Conservation (phyloP, 495 filamentous ascomycete genomes). For the Aspergillus homomorphus region DNA sequence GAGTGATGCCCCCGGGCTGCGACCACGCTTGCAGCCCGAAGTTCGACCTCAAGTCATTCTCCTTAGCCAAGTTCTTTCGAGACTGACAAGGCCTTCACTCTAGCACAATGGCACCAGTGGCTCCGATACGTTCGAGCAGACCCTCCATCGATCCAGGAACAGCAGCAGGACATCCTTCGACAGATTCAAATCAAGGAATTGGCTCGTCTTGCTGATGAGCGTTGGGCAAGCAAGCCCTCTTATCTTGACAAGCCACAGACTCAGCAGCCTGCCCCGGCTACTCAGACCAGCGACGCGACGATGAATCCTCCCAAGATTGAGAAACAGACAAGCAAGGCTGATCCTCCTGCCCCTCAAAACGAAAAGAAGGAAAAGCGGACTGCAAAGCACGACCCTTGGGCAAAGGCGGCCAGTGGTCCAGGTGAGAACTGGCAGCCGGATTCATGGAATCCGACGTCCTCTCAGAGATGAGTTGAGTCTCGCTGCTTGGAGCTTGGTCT, state of each 20-base stretch:
- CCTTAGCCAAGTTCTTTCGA: background rate
- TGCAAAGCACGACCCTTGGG: slow-evolving; percentile 59
- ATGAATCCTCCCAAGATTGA: slow-evolving; percentile 19
- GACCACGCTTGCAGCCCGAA: background rate
- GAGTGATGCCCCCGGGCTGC: slow-evolving; percentile 17
- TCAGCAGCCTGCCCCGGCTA: slow-evolving; percentile 41
- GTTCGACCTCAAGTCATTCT: no score
- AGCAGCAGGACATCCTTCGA: slow-evolving; percentile 63
- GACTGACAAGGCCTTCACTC: slow-evolving; percentile 22
- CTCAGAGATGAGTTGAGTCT: slow-evolving; percentile 28
- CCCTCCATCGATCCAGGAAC: slow-evolving; percentile 74
- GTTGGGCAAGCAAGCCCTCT: slow-evolving; percentile 77
- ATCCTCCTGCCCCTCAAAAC: slow-evolving; percentile 6
- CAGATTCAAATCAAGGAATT: slow-evolving; percentile 68
- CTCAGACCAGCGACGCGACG: slow-evolving; percentile 32
- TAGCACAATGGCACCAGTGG: slow-evolving; percentile 95
- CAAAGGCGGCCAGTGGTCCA: slow-evolving; percentile 48
- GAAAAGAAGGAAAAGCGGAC: slow-evolving; percentile 22
- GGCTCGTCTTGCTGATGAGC: slow-evolving; percentile 74
- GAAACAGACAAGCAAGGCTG: slow-evolving; percentile 16
- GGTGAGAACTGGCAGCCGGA: slow-evolving; percentile 77
- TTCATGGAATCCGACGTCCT: slow-evolving; percentile 57
- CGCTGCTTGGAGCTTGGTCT: background rate
- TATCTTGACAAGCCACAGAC: slow-evolving; percentile 56
- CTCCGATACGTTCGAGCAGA: slow-evolving; percentile 73